Percentiles rank a stretch among this genome's conserved stretches.
Evolutionary conservation across 1,284 basidiomycete genomes (phyloP).

Genomic region (Neolentinus lepideus): DNA sequence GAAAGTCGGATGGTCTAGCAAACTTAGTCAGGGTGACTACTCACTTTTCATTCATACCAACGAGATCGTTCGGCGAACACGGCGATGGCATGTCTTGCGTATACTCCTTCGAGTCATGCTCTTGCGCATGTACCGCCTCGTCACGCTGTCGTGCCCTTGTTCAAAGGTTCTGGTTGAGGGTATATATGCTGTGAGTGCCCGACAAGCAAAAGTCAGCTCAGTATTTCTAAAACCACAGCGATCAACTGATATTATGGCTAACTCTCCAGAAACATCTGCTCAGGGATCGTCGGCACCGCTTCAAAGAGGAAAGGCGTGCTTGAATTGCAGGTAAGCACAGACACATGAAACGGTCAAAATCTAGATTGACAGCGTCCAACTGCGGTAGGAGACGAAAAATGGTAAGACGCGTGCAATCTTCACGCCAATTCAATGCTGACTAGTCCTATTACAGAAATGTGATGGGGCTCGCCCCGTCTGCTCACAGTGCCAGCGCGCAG

Average conservation of each 20-base stretch:
- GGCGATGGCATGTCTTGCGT: too few species aligned
- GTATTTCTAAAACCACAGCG: neutral
- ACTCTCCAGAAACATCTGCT: neutral
- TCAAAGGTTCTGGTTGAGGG: neutral
- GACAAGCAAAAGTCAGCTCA: neutral
- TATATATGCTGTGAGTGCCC: neutral
- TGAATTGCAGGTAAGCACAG: constrained; percentile 16
- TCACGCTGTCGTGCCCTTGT: too few species aligned
- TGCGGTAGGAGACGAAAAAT: constrained; percentile 30
- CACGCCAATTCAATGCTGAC: neutral
- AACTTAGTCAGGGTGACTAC: too few species aligned
- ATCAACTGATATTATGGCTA: neutral
- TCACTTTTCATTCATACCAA: too few species aligned
- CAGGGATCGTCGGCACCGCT: constrained; percentile 10
- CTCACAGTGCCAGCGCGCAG: constrained; percentile 25
- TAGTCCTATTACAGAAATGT: constrained; percentile 32
- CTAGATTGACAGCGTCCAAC: neutral
- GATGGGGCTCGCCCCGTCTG: constrained; percentile 32
- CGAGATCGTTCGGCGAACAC: too few species aligned
- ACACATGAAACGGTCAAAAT: neutral
- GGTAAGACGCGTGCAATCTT: constrained; percentile 14
- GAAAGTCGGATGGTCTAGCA: too few species aligned
- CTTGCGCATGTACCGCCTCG: neutral
- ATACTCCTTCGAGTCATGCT: too few species aligned
- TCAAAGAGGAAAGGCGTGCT: constrained; percentile 19